Evolutionary conservation across 2,329 filamentous ascomycete species (phyloP), one percentile per base, ranked within the genome.

Genomic region (Knufia petricola): DNA sequence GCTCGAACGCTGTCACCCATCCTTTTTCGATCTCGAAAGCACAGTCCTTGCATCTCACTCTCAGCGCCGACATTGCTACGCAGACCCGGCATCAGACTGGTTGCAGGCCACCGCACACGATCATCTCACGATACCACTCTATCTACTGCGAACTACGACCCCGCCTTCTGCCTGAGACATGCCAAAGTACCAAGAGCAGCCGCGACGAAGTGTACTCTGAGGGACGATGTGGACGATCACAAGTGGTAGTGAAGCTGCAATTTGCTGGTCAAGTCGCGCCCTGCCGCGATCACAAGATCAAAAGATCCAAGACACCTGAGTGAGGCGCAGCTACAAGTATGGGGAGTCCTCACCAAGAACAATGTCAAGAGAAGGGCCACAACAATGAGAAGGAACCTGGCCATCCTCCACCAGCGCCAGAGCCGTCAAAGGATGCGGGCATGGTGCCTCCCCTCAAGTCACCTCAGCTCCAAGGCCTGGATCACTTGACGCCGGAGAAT

Each of bases 381-480:
- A 32, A 42, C 10, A n/a, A 41, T 26, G 26, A 20, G 31, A n/a
- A 41, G 17, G 26, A 20, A 19, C 15, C 13, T 34, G 28, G 51
- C 21, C 45, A 49, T 17, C 50, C 54, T 10, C 58, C 58, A 36
- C 49, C 55, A 15, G 47, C 55, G 26, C 58, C 58, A 10, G 52
- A 60, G 34, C 58, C 58, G 3, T 55, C 52, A 42, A 58, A 53
- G 24, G 58, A 60, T 50, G 53, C 54, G 28, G 58, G 53, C 21
- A 56, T 59, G 23, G 54, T 58, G 9, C 59, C 57, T 23, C 48
- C 55, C 15, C 54, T 56, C 37, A 51, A 57, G 30, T 55, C 51
- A 9, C 66, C 66, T 10, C 58, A 56, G n/a, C 64, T 63, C 31
- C 66, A 67, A 42, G 55, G 51, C n/a, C 41, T 55, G 1, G 62